Conservation (phyloP, 169 alveolate genomes). For the Eimeria brunetti region DNA sequence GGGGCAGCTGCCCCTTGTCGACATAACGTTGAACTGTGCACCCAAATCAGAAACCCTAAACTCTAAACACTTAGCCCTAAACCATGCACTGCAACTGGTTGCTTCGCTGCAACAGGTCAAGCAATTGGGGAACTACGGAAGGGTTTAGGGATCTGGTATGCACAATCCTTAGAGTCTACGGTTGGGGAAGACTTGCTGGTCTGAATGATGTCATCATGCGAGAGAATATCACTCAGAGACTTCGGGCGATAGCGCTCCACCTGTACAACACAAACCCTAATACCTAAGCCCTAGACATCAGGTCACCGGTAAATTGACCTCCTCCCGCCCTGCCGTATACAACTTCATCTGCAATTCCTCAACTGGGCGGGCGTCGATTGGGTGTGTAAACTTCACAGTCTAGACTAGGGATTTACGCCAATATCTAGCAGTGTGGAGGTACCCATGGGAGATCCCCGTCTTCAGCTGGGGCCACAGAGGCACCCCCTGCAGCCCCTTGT, state of each 20-base stretch:
- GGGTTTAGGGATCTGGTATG: background rate
- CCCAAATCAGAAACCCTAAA: background rate
- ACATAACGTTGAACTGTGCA: conserved; percentile 70
- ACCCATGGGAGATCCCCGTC: conserved; percentile 34
- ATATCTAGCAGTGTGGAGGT: background rate
- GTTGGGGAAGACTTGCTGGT: conserved; percentile 88
- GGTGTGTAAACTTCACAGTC: background rate
- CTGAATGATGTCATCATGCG: conserved; percentile 96
- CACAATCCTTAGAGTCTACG: background rate
- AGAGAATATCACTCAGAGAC: conserved; percentile 94
- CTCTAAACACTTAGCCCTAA: background rate
- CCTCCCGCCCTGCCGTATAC: background rate
- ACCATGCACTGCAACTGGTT: background rate
- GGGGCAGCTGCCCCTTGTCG: conserved; percentile 78
- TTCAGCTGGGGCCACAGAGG: background rate
- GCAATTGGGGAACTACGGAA: background rate
- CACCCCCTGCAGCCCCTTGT: background rate
- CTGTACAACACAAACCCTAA: conserved; percentile 73
- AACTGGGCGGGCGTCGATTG: background rate
- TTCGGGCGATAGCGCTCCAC: conserved; percentile 98
- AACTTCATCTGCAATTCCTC: background rate
- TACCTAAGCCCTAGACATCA: background rate
- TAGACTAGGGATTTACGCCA: background rate
- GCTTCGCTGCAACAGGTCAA: background rate
- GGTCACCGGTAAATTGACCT: background rate